Evolutionary conservation across 768 basidiomycete genomes (phyloP), one percentile per base, ranked within the genome.

Genomic region (Arthromyces matolae): DNA sequence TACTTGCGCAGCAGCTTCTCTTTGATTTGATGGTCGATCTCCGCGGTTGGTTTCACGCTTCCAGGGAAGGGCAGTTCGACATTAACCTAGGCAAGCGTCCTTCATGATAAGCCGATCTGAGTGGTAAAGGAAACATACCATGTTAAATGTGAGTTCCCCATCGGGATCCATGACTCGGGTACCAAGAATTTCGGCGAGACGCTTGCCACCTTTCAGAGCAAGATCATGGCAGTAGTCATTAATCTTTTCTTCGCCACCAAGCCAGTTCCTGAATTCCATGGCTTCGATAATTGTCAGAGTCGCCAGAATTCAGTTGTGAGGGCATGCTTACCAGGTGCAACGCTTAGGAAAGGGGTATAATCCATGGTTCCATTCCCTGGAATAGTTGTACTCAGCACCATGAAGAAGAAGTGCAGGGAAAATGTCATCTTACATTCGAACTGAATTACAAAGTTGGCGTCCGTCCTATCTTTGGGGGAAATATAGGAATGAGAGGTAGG

Each of bases 221-320:
- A 93, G 75, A 8, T 72, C 57, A 60, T 84, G 86, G 53, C 83
- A 89, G 63, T 93, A 93, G 1, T 69, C 71, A 52, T 81, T 82
- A 49, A 93, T 92, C 54, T 76, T 78, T 24, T 77, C 68, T 65
- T 95, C 92, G 3, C 93, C 92, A 1, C 92, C 91, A 10, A 93
- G 68, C 75, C 80, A 82, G 46, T 79, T 64, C 31, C 93, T 80
- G 67, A 92, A 93, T 33, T 86, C 78, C 7, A 93, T 62, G 0
- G 91, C 93, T 83, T 42, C 5, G 18, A 24, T 42, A 14, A 7
- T 18, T 43, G 37, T 8, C 14, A n/a, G 52, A 12, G 49, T 25
- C 46, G 22, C 12, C 25, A 10, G 24, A 14, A 16, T 22, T 1
- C 12, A 23, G 24, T 9, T 14, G n/a, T 36, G 5, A 47, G 33